Conservation (phyloP, 1,284 basidiomycete species). For the Marasmius sp. region DNA sequence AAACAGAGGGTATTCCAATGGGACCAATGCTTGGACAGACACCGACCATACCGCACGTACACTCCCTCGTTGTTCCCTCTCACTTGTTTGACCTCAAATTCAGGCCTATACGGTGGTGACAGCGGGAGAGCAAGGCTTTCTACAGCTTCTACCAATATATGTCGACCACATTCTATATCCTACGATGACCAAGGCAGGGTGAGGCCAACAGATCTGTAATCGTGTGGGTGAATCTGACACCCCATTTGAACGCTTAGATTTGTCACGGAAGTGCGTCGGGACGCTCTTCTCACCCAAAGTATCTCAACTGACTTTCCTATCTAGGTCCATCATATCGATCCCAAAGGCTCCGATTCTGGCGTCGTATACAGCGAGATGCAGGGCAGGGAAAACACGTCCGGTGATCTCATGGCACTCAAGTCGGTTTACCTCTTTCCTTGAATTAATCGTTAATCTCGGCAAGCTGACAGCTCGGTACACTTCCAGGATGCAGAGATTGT, state of each 20-base stretch:
- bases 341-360: conserved; percentile 88
- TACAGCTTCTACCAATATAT: conserved; percentile 93
- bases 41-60: conserved; percentile 67
- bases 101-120: conserved; percentile 94
- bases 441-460: neutral
- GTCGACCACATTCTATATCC: conserved; percentile 98
- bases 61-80: no score
- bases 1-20: conserved; percentile 93
- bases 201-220: conserved; percentile 17
- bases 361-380: conserved; percentile 99
- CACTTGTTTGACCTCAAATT: no score
- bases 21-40: conserved; percentile 88
- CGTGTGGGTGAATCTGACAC: neutral
- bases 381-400: conserved; percentile 90
- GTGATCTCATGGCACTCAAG: conserved; percentile 88
- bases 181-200: conserved; percentile 87
- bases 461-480: neutral
- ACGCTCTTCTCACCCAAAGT: neutral
- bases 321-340: conserved; percentile 91
- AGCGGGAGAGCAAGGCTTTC: conserved; percentile 93
- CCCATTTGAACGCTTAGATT: conserved; percentile 41
- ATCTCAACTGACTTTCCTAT: conserved; percentile 1
- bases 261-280: conserved; percentile 74
- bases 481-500: conserved; percentile 70
- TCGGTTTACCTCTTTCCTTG: conserved; percentile 31